Percentiles rank a stretch among this genome's conserved stretches.
Conservation (phyloP, 441 rosid genomes). For the Erodium moschatum region DNA sequence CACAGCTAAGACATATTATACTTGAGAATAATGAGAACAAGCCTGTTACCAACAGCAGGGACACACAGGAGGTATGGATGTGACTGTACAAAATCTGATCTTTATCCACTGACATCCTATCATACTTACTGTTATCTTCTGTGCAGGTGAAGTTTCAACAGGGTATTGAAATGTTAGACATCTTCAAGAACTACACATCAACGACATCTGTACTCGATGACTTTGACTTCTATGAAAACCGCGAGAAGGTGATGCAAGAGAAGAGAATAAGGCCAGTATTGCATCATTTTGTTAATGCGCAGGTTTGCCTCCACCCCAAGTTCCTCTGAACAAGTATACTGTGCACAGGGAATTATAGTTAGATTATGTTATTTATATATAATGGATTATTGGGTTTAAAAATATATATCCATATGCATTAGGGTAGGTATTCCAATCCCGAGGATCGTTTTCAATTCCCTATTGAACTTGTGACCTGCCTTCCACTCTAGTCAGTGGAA, state of each 20-base stretch:
- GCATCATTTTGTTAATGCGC: background rate
- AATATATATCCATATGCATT: no score
- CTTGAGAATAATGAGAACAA: slow-evolving; percentile 91
- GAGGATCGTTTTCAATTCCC: no score
- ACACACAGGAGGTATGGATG: slow-evolving; percentile 71
- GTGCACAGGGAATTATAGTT: no score
- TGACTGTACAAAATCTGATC: background rate
- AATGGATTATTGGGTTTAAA: no score
- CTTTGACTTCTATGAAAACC: slow-evolving; percentile 68
- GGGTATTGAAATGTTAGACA: slow-evolving; percentile 62
- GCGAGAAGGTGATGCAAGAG: slow-evolving; percentile 70
- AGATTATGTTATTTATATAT: no score
- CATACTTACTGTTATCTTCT: background rate
- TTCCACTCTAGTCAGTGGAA: no score
- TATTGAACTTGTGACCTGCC: no score
- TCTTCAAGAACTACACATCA: slow-evolving; percentile 62
- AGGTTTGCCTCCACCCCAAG: background rate
- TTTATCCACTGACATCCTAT: background rate
- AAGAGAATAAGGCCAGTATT: slow-evolving; percentile 48
- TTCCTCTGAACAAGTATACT: background rate
- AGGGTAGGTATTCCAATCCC: no score
- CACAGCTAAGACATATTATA: slow-evolving; percentile 68
- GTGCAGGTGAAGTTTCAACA: slow-evolving; percentile 60
- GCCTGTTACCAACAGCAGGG: slow-evolving; percentile 88
- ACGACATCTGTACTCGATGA: slow-evolving; percentile 80